Conservation (phyloP, 495 filamentous ascomycete species). For the Penicillium psychrofluorescens region DNA sequence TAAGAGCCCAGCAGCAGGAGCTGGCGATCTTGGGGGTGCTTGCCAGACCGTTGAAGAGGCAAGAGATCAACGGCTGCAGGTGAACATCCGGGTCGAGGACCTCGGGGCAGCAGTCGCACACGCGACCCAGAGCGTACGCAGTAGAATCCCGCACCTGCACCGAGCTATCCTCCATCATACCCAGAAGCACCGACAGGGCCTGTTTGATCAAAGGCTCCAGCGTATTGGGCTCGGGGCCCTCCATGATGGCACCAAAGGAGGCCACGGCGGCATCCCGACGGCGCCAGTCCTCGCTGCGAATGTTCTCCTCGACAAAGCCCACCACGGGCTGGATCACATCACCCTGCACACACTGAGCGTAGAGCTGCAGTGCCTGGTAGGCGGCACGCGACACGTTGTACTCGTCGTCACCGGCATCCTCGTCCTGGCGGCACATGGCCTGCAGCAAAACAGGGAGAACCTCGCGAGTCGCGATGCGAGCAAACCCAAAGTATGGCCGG, state of each 20-base stretch:
- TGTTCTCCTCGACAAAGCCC: slow-evolving; percentile 81
- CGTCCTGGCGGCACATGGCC: slow-evolving; percentile 91
- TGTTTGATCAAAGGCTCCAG: slow-evolving; percentile 92
- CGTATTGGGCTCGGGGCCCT: slow-evolving; percentile 83
- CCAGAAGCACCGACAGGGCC: slow-evolving; percentile 79
- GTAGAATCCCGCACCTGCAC: slow-evolving; percentile 95
- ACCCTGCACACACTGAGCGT: slow-evolving; percentile 79
- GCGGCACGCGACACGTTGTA: slow-evolving; percentile 94
- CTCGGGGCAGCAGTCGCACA: slow-evolving; percentile 83
- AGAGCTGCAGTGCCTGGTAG: slow-evolving; percentile 94
- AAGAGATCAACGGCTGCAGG: slow-evolving; percentile 72
- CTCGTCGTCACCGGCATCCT: slow-evolving; percentile 92
- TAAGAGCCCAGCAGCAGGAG: slow-evolving; percentile 97
- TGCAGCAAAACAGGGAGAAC: slow-evolving; percentile 86
- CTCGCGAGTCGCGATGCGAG: slow-evolving; percentile 78
- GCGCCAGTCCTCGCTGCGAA: slow-evolving; percentile 88
- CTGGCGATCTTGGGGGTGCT: slow-evolving; percentile 94
- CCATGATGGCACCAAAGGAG: slow-evolving; percentile 99
- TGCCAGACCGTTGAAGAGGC: slow-evolving; percentile 83
- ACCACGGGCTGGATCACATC: slow-evolving; percentile 78
- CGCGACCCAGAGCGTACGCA: slow-evolving; percentile 90
- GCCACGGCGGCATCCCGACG: slow-evolving; percentile 90
- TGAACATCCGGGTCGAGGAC: slow-evolving; percentile 79
- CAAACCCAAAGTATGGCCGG: slow-evolving; percentile 88
- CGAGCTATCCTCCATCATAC: slow-evolving; percentile 90